phyloP scores from a whole-genome alignment of 331 rosid genomes.

The Phaseolus coccineus region DNA sequence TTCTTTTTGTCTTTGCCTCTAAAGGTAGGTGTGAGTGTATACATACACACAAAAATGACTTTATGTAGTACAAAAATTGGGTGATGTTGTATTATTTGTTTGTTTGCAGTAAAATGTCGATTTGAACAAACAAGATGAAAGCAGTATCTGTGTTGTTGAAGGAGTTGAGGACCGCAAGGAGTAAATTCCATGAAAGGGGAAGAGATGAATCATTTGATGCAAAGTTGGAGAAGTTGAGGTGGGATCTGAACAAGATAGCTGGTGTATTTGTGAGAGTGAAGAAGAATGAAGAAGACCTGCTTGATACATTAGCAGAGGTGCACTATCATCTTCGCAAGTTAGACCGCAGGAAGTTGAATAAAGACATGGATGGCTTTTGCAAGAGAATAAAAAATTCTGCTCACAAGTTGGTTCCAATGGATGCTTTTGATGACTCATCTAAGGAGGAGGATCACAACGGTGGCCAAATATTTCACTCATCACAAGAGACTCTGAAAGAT shows the following conservation, averaged over 20 bases:
- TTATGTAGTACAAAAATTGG: too few relatives aligned
- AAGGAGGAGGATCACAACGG: background rate
- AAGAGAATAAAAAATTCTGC: background rate
- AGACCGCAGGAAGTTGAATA: background rate
- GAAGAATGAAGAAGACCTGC: too few relatives aligned
- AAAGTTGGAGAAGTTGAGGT: background rate
- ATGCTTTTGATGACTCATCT: background rate
- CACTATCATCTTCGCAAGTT: background rate
- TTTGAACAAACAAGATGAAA: background rate
- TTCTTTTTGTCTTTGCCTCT: too few relatives aligned
- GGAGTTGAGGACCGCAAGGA: background rate
- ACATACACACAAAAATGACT: too few relatives aligned
- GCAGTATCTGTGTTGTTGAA: background rate
- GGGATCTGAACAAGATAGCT: too few relatives aligned
- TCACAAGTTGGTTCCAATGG: background rate
- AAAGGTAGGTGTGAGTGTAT: too few relatives aligned
- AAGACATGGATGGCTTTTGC: background rate
- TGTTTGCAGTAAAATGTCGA: too few relatives aligned
- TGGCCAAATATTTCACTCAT: background rate
- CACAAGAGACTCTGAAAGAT: too few relatives aligned
- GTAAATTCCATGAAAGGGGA: background rate
- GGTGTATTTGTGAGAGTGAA: too few relatives aligned
- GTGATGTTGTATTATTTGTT: too few relatives aligned
- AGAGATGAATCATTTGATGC: background rate
- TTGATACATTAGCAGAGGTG: background rate